phyloP scores from a whole-genome alignment of 2,329 filamentous ascomycete species.

The Rutstroemia sp. region DNA sequence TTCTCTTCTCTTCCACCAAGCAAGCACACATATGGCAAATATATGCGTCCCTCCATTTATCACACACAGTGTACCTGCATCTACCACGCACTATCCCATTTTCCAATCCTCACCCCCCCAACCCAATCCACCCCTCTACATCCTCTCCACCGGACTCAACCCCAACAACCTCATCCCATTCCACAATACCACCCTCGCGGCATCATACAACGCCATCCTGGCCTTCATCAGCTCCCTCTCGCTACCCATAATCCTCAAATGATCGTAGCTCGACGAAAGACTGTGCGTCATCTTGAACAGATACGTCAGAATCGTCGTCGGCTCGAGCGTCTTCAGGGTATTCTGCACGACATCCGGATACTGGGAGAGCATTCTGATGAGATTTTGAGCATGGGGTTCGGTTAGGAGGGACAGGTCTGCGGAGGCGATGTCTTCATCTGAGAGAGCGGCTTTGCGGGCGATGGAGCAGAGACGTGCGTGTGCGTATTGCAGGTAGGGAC shows the following conservation, averaged over 20 bases:
- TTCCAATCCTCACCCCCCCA: background rate
- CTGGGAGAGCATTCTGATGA: conserved; percentile 69
- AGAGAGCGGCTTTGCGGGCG: conserved; percentile 47
- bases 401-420: conserved; percentile 63
- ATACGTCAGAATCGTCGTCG: conserved; percentile 58
- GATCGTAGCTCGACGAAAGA: conserved; percentile 74
- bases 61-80: too few relatives aligned
- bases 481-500: conserved; percentile 78
- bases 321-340: conserved; percentile 77
- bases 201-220: conserved; percentile 70
- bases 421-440: conserved; percentile 48
- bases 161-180: conserved; percentile 82
- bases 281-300: conserved; percentile 83
- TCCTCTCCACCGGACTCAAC: conserved; percentile 62
- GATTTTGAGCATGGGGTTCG: conserved; percentile 64
- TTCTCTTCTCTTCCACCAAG: background rate
- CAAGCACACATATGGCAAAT: background rate
- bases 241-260: conserved; percentile 73
- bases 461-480: conserved; percentile 66
- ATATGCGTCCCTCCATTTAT: background rate
- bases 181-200: conserved; percentile 65
- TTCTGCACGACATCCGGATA: conserved; percentile 83
- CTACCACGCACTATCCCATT: background rate
- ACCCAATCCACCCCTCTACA: background rate
- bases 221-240: conserved; percentile 64